Base-by-base conservation (phyloP, 495 filamentous ascomycete species). In the Penicillium salamii region DNA sequence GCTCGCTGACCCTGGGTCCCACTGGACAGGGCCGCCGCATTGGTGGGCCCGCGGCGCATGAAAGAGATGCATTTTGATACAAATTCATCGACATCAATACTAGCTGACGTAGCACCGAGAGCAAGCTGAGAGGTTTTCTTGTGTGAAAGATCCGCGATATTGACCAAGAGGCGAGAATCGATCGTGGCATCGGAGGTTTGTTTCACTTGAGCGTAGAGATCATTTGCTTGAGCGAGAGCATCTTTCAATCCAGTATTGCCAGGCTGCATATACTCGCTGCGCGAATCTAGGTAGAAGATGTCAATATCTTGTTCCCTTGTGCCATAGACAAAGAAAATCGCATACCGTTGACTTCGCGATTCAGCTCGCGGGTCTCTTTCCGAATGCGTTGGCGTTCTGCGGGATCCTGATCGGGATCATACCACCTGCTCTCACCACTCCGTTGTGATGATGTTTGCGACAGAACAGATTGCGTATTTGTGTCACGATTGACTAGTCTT, bases 131-230 rank as follows among this genome's bases (percentile, higher is more conserved):
- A 69, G 0, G 84, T 82, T 55, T 87, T 89, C 47, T 88, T 87
- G 48, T 85, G 82, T 0, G 86, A 82, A 2, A 91, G 68, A 52
- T 97, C 93, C 15, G 88, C 84, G 0, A 85, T 81, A 28, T 75
- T 79, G 9, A 96, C 88, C 8, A 97, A 74, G 32, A 93, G 74
- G 34, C 89, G 84, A 1, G 92, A 88, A 59, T 99, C 93, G 49
- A 96, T 84, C 3, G 85, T 90, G 1, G 93, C 93, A 63, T 99
- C 95, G n/a, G 81, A 80, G 1, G 93, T 95, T 60, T 97, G 91
- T 54, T 89, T 93, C 41, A 97, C 90, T 28, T 81, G 71, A 21
- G 65, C 65, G 58, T 84, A 86, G 8, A 84, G 65, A 3, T 72
- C 53, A 59, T 97, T 86, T 2, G 86, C 83, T 51, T 78, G 74